Evolutionary conservation across 306 rosid genomes (phyloP), one percentile per base, ranked within the genome.

Genomic region (Canavalia ensiformis): DNA sequence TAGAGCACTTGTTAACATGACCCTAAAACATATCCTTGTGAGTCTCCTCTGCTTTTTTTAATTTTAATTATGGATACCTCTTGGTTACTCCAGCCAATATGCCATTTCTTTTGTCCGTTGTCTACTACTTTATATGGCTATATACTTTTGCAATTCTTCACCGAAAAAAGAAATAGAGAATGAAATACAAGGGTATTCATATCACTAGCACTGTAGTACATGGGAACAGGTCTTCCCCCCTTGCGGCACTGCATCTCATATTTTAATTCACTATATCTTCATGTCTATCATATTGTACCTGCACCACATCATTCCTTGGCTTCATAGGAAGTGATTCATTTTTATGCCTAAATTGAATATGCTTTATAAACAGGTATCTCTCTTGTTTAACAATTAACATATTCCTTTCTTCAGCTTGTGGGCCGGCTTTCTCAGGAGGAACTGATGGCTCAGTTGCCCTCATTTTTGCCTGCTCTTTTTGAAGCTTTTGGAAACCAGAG

Each of bases 401-500:
- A 51, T 79, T 81, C 77, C 41, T 77, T 86, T 79, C 57, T 77
- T 78, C 88, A 96, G 99, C 97, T 96, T 74, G 98, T 96, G 62
- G 95, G 97, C 34, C 87, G 92, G 84, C 92, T 96, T 71, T 88
- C 99, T 33, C 94, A 88, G 87, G 99, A 91, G 81, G 99, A 94
- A 84, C 76, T 96, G 81, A 91, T 92, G 97, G 86, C 94, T 81
- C 98, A 89, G 77, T 77, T 96, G 56, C 97, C 98, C 11, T 90
- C 97, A 9, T 96, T 96, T 90, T 82, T 96, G 79, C 99, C 99
- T 70, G 90, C 98, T 11, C 94, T 96, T 80, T 96, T 96, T 30
- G 98, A 94, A 90, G 98, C 98, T 9, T 96, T 96, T 76, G 98
- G 99, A 73, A 91, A 92, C 84, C 98, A 85, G 82, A 94, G 98